These are phyloP conservation scores for Onygenales sp. DNA, from an alignment of 2,329 filamentous ascomycete species.

Conservation along the genomic window DNA sequence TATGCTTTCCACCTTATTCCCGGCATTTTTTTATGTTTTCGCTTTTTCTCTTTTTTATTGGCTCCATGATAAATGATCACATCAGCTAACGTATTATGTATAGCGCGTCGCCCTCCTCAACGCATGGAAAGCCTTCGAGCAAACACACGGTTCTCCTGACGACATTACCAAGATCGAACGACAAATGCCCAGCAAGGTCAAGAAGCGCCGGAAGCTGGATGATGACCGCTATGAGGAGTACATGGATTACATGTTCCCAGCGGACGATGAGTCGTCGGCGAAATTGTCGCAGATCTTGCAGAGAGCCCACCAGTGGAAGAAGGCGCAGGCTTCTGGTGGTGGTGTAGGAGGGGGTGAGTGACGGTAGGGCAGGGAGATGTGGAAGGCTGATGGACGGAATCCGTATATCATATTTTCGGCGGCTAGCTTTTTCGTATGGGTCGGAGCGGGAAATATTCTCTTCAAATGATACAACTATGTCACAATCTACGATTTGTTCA, in stretches of 20 bases:
- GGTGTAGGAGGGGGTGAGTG: background rate
- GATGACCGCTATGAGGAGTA: constrained; percentile 96
- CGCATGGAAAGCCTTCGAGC: constrained; percentile 87
- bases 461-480: too few relatives aligned
- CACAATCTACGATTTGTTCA: too few relatives aligned
- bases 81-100: constrained; percentile 22
- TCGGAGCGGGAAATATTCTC: too few relatives aligned
- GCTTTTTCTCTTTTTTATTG: background rate
- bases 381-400: too few relatives aligned
- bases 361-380: background rate
- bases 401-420: too few relatives aligned
- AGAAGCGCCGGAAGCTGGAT: constrained; percentile 84
- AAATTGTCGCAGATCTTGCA: constrained; percentile 76
- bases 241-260: constrained; percentile 93
- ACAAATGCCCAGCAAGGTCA: constrained; percentile 88
- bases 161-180: constrained; percentile 77
- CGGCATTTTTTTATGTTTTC: background rate
- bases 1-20: constrained; percentile 21
- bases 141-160: constrained; percentile 64
- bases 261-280: constrained; percentile 78
- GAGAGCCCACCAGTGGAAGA: constrained; percentile 83
- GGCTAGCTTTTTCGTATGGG: too few relatives aligned
- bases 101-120: constrained; percentile 79
- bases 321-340: constrained; percentile 34
- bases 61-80: background rate